These are phyloP conservation scores for Carallia pectinifolia DNA, from an alignment of 345 rosid genomes.

Conservation along the genomic window DNA sequence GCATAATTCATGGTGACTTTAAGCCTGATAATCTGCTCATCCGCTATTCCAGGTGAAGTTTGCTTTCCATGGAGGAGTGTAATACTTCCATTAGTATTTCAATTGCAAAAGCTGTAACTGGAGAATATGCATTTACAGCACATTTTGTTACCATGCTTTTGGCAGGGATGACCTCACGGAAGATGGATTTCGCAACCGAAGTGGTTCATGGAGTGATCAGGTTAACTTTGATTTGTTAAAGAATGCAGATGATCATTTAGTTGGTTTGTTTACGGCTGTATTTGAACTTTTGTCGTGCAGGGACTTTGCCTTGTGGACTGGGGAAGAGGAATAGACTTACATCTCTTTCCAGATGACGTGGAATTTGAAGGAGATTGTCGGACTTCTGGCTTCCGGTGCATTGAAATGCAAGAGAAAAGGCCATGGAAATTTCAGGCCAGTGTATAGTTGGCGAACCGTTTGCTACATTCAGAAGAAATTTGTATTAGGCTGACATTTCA, in stretches of 20 bases:
- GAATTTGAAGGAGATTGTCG: constrained; percentile 70
- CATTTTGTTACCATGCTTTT: constrained; percentile 5
- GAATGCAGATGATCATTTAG: constrained; percentile 3
- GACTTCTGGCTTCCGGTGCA: constrained; percentile 91
- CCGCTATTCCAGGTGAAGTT: constrained; percentile 69
- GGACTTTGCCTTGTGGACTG: constrained; percentile 97
- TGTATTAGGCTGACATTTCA: constrained; percentile 4
- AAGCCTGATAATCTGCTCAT: constrained; percentile 89
- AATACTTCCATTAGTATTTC: background rate
- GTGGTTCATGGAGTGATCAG: constrained; percentile 76
- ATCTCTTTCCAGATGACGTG: constrained; percentile 59
- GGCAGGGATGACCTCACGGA: constrained; percentile 61
- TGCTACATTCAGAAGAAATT: constrained; percentile 9
- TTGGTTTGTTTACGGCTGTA: constrained; percentile 6
- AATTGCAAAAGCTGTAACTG: too few relatives aligned
- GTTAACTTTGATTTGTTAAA: constrained; percentile 31
- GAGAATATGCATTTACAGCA: too few relatives aligned
- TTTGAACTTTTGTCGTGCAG: constrained; percentile 34
- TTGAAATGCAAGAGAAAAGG: constrained; percentile 82
- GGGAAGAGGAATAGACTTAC: constrained; percentile 92
- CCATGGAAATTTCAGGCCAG: constrained; percentile 92
- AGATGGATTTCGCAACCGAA: constrained; percentile 48
- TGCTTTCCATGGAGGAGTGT: background rate
- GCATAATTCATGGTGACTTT: constrained; percentile 96
- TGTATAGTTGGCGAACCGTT: constrained; percentile 15